A percentile compares a stretch with the other conserved stretches of the same genome.
Evolutionary conservation across 2,329 filamentous ascomycete genomes (phyloP).

Genomic region (Colletotrichum euphorbiae): DNA sequence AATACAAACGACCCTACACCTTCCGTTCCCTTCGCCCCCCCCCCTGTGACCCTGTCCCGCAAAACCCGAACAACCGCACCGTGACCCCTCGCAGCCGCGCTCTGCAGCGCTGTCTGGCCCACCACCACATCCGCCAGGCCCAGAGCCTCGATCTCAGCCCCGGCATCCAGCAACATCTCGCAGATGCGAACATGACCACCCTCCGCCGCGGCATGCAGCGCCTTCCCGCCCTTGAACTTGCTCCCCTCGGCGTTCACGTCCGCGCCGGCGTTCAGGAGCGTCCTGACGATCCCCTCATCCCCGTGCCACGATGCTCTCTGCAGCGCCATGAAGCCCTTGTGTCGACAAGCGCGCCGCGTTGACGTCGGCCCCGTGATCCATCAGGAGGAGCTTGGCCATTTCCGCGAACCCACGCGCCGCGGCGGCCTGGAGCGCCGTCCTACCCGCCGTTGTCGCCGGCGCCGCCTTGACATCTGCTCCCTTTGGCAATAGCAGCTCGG

Average conservation of each 20-base stretch:
- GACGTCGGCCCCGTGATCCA: conserved; percentile 38
- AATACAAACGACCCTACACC: conserved; percentile 34
- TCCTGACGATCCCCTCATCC: conserved; percentile 47
- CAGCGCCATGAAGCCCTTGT: conserved; percentile 47
- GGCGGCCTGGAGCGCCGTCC: conserved; percentile 44
- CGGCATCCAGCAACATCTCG: conserved; percentile 47
- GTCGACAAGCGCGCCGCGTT: conserved; percentile 38
- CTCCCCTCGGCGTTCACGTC: conserved; percentile 44
- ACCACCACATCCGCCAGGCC: conserved; percentile 43
- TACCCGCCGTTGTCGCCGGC: conserved; percentile 38
- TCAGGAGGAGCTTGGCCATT: conserved; percentile 37
- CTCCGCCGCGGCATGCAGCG: conserved; percentile 42
- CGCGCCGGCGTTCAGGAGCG: conserved; percentile 42
- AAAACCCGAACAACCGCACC: conserved; percentile 55
- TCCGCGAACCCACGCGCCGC: conserved; percentile 23
- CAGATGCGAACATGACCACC: conserved; percentile 40
- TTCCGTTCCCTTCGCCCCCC: conserved; percentile 46
- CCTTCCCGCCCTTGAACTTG: conserved; percentile 38
- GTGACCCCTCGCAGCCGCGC: conserved; percentile 50
- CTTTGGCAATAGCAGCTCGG: conserved; percentile 44
- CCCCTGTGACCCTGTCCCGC: conserved; percentile 48
- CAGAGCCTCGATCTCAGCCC: conserved; percentile 52
- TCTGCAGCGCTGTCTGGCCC: conserved; percentile 50
- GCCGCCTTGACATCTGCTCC: conserved; percentile 50
- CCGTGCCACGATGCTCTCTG: conserved; percentile 50